These are phyloP conservation scores for Penicillium sp. DNA, from an alignment of 2,329 filamentous ascomycete genomes.

Conservation along the genomic window DNA sequence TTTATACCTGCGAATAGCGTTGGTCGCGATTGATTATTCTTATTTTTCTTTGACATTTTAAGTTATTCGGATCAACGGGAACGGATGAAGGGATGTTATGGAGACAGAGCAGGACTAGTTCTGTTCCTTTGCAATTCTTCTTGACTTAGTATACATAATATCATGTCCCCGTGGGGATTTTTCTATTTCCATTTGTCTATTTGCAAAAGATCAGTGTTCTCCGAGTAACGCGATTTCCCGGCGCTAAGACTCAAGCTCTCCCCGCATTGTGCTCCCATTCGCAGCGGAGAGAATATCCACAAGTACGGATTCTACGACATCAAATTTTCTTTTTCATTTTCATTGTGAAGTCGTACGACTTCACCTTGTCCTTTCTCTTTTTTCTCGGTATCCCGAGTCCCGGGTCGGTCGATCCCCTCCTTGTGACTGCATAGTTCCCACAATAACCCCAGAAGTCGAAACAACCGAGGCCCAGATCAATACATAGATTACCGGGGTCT, in stretches of 20 bases:
- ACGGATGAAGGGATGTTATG: conserved; percentile 20
- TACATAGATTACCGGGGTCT: neutral
- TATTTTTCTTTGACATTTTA: conserved; percentile 2
- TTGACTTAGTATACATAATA: conserved; percentile 17
- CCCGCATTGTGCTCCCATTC: conserved; percentile 8
- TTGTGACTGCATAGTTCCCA: conserved; percentile 4
- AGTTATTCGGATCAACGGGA: conserved; percentile 18
- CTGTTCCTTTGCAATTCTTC: neutral
- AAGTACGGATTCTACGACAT: neutral
- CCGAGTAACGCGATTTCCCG: neutral
- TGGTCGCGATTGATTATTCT: conserved; percentile 2
- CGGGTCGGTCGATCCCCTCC: conserved; percentile 1
- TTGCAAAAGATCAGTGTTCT: neutral
- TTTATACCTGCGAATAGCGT: conserved; percentile 24
- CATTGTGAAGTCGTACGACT: neutral
- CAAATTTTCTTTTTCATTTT: neutral
- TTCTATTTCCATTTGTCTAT: neutral
- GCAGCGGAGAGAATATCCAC: neutral
- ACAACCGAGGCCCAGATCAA: conserved; percentile 8
- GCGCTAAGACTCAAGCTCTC: conserved; percentile 16
- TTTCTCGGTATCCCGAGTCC: neutral
- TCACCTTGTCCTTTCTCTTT: conserved; percentile 2
- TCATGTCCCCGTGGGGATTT: conserved; percentile 1
- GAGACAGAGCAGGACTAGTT: neutral
- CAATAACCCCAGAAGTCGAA: conserved; percentile 4